Evolutionary conservation across 2,329 filamentous ascomycete genomes (phyloP), one percentile per base, ranked within the genome.

Genomic region (Fusarium sp.): DNA sequence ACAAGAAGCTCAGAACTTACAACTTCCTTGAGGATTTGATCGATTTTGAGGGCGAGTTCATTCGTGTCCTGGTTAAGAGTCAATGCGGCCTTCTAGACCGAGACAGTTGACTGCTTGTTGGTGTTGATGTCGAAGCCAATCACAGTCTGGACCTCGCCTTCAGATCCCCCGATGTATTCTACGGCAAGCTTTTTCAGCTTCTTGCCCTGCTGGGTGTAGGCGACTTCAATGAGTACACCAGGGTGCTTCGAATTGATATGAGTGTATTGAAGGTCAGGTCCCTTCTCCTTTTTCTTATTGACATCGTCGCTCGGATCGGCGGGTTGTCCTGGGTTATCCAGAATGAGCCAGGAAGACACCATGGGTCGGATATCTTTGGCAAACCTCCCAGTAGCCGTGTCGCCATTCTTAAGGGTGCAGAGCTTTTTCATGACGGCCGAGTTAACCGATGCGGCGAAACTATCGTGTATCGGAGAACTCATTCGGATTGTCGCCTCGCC

Each of bases 401-500:
- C 39, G 39, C n/a, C n/a, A 42, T 11, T 9, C 39, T 10, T 12
- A 4, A 42, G 39, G 4, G 15, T 4, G 6, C 0, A 24, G 15
- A 42, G n/a, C n/a, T 42, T 42, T 12, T 1, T 6, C n/a, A 7
- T 1, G 10, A 42, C 10, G 15, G 9, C 39, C 15, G 14, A 0
- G 10, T 42, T 24, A n/a, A 42, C 10, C 39, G 16, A 42, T 6
- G 0, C 1, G 11, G 41, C n/a, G 11, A 44, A 44, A 26, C n/a
- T 6, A 4, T 44, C 41, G 11, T 44, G 41, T 6, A 44, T 3
- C 0, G 7, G 4, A 4, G 41, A 1, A 0, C 1, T 3, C n/a
- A 44, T 26, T 0, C 16, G 41, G 41, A 44, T 44, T 0, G 11
- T 20, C 0, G 14, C 14, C 7, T 13, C 0, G 1, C 24, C 24